Conservation (phyloP, 371 early-diverging fungal genomes). For the Catenaria anguillulae region DNA sequence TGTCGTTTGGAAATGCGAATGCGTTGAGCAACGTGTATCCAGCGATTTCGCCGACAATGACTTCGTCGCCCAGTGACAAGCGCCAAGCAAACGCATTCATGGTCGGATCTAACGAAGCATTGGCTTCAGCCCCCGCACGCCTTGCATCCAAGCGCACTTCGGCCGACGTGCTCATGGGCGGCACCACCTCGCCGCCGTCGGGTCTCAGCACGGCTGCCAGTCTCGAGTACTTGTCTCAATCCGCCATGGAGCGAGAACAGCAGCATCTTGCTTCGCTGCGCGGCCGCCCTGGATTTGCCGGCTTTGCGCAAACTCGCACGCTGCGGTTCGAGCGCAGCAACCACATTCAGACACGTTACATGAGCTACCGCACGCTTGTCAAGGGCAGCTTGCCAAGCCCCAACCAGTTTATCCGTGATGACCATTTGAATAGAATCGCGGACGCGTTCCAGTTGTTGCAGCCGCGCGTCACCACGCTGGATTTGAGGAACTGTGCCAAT, state of each 20-base stretch:
- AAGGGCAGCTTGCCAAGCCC: neutral
- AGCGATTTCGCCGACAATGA: too few relatives aligned
- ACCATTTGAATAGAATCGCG: neutral
- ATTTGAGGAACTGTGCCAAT: neutral
- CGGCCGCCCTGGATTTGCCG: neutral
- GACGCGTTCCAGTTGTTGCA: conserved; percentile 2
- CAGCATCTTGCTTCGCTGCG: neutral
- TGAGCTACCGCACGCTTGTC: neutral
- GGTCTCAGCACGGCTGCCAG: too few relatives aligned
- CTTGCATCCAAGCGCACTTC: too few relatives aligned
- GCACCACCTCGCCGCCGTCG: too few relatives aligned
- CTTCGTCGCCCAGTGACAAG: too few relatives aligned
- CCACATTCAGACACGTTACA: neutral
- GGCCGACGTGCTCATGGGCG: too few relatives aligned
- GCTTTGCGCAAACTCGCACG: neutral
- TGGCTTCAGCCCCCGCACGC: too few relatives aligned
- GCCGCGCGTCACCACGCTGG: neutral
- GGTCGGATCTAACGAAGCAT: too few relatives aligned
- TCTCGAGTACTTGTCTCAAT: too few relatives aligned
- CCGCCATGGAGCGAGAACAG: neutral
- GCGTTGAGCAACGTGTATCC: too few relatives aligned
- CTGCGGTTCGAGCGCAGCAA: neutral
- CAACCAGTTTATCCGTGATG: neutral
- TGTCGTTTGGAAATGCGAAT: too few relatives aligned
- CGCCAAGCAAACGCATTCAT: too few relatives aligned